Conservation (phyloP, 1,284 basidiomycete genomes). For the Tremellales sp. region DNA sequence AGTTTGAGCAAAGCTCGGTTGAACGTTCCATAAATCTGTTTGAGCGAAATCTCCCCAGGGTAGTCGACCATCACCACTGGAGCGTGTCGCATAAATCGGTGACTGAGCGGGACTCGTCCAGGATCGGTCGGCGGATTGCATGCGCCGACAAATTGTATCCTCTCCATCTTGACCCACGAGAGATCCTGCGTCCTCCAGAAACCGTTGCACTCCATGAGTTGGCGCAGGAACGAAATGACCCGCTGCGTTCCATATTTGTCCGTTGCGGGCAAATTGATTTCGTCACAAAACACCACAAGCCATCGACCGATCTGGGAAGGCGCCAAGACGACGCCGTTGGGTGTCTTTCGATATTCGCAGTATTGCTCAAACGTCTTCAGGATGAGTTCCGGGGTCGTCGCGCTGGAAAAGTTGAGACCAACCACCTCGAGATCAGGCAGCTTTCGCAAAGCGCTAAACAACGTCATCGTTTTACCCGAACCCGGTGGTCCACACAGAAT, state of each 20-base stretch:
- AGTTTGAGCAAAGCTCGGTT: constrained; percentile 95
- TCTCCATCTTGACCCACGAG: constrained; percentile 95
- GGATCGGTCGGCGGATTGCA: constrained; percentile 99
- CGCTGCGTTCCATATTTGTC: constrained; percentile 99
- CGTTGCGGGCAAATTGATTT: constrained; percentile 94
- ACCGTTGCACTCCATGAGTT: constrained; percentile 90
- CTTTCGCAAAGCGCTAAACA: constrained; percentile 98
- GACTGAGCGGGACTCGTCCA: constrained; percentile 94
- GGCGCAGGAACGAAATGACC: constrained; percentile 97
- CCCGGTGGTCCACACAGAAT: constrained; percentile 98
- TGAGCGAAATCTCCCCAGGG: constrained; percentile 92
- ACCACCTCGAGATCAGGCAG: constrained; percentile 98
- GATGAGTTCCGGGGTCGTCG: constrained; percentile 95
- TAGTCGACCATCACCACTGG: constrained; percentile 99
- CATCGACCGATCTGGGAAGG: constrained; percentile 94
- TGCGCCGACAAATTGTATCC: constrained; percentile 98
- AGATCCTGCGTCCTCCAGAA: constrained; percentile 95
- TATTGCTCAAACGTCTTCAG: constrained; percentile 99
- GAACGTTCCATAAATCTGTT: constrained; percentile 99
- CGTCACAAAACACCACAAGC: constrained; percentile 99
- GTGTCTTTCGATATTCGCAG: constrained; percentile 97
- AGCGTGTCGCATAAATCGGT: constrained; percentile 95
- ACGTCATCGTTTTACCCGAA: constrained; percentile 99
- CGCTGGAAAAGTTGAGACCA: constrained; percentile 98
- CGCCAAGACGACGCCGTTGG: constrained; percentile 90